A percentile compares a stretch with the other conserved stretches of the same genome.
Conservation (phyloP, 208 protist genomes). For the Leishmania aethiopica region DNA sequence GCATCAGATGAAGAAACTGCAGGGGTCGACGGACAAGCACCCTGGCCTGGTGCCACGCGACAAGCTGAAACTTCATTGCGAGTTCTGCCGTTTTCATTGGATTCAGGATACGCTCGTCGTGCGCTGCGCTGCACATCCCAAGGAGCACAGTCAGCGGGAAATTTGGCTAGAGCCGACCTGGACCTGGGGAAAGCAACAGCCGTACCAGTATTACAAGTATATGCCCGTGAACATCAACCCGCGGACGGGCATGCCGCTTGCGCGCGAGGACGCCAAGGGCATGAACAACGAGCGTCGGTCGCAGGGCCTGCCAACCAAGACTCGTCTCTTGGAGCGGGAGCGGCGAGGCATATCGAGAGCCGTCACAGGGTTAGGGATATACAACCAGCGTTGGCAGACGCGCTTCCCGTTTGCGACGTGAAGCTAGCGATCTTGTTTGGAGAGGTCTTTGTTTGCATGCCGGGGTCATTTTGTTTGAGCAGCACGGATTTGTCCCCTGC, state of each 20-base stretch:
- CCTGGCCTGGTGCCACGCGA: slow-evolving; percentile 59
- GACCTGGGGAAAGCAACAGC: slow-evolving; percentile 89
- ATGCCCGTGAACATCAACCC: slow-evolving; percentile 77
- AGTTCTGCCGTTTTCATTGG: slow-evolving; percentile 79
- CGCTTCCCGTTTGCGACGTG: slow-evolving; percentile 81
- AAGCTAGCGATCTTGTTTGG: background rate
- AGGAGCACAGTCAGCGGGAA: slow-evolving; percentile 80
- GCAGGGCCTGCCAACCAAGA: slow-evolving; percentile 79
- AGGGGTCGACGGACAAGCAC: slow-evolving; percentile 61
- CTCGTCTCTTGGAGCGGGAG: slow-evolving; percentile 61
- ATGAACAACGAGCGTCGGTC: slow-evolving; percentile 89
- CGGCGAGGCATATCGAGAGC: slow-evolving; percentile 68
- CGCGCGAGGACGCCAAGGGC: slow-evolving; percentile 75
- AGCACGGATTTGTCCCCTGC: background rate
- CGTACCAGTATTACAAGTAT: slow-evolving; percentile 87
- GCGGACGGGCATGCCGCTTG: slow-evolving; percentile 69
- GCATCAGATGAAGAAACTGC: slow-evolving; percentile 67
- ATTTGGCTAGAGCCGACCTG: slow-evolving; percentile 87
- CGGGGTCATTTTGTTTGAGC: background rate
- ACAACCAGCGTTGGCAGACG: slow-evolving; percentile 81
- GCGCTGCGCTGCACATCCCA: slow-evolving; percentile 70
- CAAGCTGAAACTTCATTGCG: slow-evolving; percentile 75
- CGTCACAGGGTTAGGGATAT: slow-evolving; percentile 69
- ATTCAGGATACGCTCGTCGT: slow-evolving; percentile 81
- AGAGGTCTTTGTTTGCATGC: background rate